A percentile compares a stretch with the other conserved stretches of the same genome.
Conservation (phyloP, 768 basidiomycete species). For the Solioccasus polychromus region DNA sequence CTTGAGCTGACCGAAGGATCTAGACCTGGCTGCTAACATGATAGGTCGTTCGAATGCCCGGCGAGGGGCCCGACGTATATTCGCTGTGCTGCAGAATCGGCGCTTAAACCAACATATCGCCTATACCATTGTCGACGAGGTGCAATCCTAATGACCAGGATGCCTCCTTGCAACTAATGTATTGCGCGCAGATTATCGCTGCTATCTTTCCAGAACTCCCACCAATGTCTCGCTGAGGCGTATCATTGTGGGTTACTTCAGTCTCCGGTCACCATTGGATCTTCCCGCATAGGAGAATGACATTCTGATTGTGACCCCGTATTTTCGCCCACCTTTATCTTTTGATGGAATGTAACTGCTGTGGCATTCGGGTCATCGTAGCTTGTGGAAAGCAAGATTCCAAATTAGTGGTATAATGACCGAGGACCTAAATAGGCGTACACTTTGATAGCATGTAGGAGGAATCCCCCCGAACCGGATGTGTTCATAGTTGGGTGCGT, state of each 20-base stretch:
- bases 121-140: constrained; percentile 89
- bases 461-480: constrained; percentile 84
- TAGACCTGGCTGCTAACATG: constrained; percentile 95
- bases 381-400: constrained; percentile 31
- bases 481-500: constrained; percentile 95
- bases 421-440: constrained; percentile 32
- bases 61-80: constrained; percentile 87
- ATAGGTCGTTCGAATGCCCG: constrained; percentile 96
- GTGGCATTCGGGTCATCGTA: constrained; percentile 65
- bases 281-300: constrained; percentile 16
- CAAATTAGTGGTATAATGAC: neutral
- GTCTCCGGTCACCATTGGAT: constrained; percentile 5
- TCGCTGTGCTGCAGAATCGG: constrained; percentile 90
- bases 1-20: neutral
- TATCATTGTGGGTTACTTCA: neutral
- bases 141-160: constrained; percentile 31
- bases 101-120: constrained; percentile 93
- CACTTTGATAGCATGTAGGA: constrained; percentile 87
- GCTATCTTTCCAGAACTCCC: constrained; percentile 57
- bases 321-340: constrained; percentile 27
- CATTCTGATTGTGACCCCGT: constrained; percentile 1
- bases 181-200: constrained; percentile 45
- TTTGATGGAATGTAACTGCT: constrained; percentile 45
- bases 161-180: constrained; percentile 4
- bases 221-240: constrained; percentile 8